Evolutionary conservation across 2,329 filamentous ascomycete species (phyloP), one percentile per base, ranked within the genome.

Genomic region (Phialophora tarda): DNA sequence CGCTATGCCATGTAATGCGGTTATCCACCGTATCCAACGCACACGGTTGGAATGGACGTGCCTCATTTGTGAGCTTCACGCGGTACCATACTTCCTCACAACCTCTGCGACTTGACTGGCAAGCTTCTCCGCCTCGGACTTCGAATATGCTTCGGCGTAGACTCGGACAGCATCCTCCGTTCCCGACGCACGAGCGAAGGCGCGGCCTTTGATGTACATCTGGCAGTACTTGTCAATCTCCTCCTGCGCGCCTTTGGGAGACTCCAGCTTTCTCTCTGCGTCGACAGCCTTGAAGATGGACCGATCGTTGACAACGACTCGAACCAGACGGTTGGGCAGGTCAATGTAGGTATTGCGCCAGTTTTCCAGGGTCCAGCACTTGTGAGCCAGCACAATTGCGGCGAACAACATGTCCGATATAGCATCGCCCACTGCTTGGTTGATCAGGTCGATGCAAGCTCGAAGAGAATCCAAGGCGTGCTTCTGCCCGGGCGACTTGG

Each of bases 91-190:
- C 58, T 88, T 86, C 78, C 89, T 87, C 65, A 95, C 89, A 69
- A 93, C 87, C 71, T 87, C 85, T 17, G 90, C 88, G 56, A 98
- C 92, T 77, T 92, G 91, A 73, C 88, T 88, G 65, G 93, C 92
- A 69, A 98, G 84, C 78, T 97, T 93, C 74, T 97, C 93, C 0
- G 93, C 93, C 79, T 98, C 94, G 17, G 89, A 91, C 70, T 91
- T 88, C 55, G 91, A 95, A 44, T 91, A 91, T 3, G 95, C 95
- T 81, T 99, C 95, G 7, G 94, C 94, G 76, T 99, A 99, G 23
- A 99, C 93, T 69, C 95, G 87, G 73, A 97, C 93, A 2, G 93
- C 94, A 78, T 99, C 96, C 79, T 99, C 95, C 0, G 95, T 99
- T 32, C 95, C 95, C 71, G 91, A 95, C 44, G 95, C 93, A 73